A percentile compares a stretch with the other conserved stretches of the same genome.
phyloP scores from a whole-genome alignment of 352 stramenopile genomes.

The Pythium aquatile region DNA sequence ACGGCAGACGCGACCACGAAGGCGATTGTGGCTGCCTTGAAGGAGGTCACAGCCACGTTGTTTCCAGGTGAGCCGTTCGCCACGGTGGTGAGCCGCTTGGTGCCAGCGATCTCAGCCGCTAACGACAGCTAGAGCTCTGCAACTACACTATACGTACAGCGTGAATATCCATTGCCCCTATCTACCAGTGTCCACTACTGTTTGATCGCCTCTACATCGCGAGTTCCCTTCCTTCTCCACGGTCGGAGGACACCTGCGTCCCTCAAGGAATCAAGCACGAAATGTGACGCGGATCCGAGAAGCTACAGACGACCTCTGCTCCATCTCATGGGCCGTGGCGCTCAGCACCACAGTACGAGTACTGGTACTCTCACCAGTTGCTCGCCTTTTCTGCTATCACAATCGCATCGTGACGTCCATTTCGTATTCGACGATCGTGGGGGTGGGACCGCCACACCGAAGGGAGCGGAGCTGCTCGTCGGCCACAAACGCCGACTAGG shows the following conservation, averaged over 20 bases:
- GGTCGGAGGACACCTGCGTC: not conserved
- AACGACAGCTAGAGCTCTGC: not conserved
- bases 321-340: slow-evolving; percentile 2
- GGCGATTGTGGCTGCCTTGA: slow-evolving; percentile 4
- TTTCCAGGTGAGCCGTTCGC: slow-evolving; percentile 9
- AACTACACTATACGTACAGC: not conserved
- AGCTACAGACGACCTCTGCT: not conserved
- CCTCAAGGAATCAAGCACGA: not conserved
- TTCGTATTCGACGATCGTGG: not conserved
- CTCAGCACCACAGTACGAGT: too few relatives aligned
- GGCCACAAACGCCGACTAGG: slow-evolving; percentile 1
- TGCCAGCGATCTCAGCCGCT: not conserved
- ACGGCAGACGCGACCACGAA: not conserved
- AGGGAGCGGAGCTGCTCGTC: not conserved
- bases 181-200: too few relatives aligned
- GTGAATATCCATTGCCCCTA: too few relatives aligned
- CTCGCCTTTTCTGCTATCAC: not conserved
- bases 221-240: too few relatives aligned
- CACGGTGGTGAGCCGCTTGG: slow-evolving; percentile 1
- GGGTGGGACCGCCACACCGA: not conserved
- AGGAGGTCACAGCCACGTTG: slow-evolving; percentile 8
- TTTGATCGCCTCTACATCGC: too few relatives aligned
- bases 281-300: not conserved
- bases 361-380: not conserved
- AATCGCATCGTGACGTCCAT: not conserved